Percentiles rank a stretch among this genome's conserved stretches.
phyloP scores from a whole-genome alignment of 768 basidiomycete genomes.

The Candolleomyces aberdarensis region DNA sequence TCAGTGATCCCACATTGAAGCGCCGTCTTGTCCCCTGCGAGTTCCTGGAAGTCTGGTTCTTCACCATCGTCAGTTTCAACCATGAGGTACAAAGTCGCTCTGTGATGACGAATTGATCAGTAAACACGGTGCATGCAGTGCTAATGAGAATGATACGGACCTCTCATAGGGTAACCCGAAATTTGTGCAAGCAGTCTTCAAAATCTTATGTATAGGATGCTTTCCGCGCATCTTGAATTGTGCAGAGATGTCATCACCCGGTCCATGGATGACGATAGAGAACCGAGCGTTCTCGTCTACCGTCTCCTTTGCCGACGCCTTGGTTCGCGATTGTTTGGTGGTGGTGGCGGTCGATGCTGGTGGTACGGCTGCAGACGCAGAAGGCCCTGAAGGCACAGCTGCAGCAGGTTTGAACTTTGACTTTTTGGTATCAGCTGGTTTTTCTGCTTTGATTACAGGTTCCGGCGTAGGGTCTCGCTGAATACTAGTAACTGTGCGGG shows the following conservation, averaged over 20 bases:
- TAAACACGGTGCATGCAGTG: background rate
- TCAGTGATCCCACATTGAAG: background rate
- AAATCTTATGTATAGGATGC: slow-evolving; percentile 6
- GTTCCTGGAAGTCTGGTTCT: background rate
- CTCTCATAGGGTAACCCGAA: background rate
- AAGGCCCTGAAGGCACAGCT: background rate
- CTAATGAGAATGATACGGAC: background rate
- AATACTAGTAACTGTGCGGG: background rate
- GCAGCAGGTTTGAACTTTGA: background rate
- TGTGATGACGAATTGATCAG: background rate
- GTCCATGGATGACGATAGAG: slow-evolving; percentile 3
- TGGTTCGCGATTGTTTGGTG: background rate
- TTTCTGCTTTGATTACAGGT: background rate
- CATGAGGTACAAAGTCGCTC: background rate
- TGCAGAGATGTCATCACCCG: background rate
- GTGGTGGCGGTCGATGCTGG: background rate
- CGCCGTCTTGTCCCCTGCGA: background rate
- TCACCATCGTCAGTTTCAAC: background rate
- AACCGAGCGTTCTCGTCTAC: slow-evolving; percentile 4
- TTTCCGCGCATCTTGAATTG: slow-evolving; percentile 10
- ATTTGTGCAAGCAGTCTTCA: slow-evolving; percentile 6
- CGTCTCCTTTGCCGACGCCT: background rate
- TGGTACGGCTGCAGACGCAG: background rate
- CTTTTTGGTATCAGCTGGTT: background rate
- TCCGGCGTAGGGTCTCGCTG: background rate